These are phyloP conservation scores for Gentiana straminea DNA, from an alignment of 257 asterid genomes.

Conservation along the genomic window DNA sequence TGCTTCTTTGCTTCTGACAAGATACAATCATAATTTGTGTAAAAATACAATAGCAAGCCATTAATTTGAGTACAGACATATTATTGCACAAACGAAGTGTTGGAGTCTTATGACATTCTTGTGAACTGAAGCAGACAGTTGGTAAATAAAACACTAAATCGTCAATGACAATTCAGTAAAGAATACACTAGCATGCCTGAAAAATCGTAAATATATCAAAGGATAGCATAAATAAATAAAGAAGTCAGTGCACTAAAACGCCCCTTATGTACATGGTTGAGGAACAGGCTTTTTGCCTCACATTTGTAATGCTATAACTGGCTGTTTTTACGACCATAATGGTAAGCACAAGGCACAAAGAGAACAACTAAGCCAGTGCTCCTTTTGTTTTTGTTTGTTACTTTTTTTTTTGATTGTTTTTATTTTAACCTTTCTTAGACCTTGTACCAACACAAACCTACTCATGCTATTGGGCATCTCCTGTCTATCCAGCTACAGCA, in stretches of 20 bases:
- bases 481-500: not conserved
- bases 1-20: conserved; percentile 80
- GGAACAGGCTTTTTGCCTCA: too few relatives aligned
- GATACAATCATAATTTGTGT: not conserved
- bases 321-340: too few relatives aligned
- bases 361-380: not conserved
- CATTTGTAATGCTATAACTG: too few relatives aligned
- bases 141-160: too few relatives aligned
- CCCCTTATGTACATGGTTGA: too few relatives aligned
- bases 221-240: too few relatives aligned
- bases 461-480: not conserved
- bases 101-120: not conserved
- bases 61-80: not conserved
- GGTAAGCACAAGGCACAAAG: not conserved
- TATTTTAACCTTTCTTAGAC: not conserved
- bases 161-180: not conserved
- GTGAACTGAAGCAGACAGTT: too few relatives aligned
- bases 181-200: not conserved
- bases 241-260: too few relatives aligned
- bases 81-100: not conserved
- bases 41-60: not conserved
- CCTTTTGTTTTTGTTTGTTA: too few relatives aligned
- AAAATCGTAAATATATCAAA: too few relatives aligned
- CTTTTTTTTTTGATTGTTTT: too few relatives aligned
- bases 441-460: not conserved